A percentile compares a stretch with the other conserved stretches of the same genome.
Conservation (phyloP, 345 rosid genomes). For the Boechera retrofracta region DNA sequence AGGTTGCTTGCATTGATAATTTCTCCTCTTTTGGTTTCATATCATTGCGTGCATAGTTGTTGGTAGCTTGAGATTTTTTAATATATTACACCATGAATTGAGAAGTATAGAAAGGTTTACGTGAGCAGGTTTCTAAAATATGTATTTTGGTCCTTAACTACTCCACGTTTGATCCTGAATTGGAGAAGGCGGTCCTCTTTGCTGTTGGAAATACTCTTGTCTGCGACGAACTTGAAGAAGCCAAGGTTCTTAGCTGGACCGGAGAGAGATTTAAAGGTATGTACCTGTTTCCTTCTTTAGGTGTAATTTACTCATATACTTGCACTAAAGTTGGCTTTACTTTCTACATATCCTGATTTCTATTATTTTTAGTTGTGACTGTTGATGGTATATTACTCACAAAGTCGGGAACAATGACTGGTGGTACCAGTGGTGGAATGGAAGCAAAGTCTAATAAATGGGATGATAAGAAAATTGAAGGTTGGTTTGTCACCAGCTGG, state of each 20-base stretch:
- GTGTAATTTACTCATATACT: conserved; percentile 27
- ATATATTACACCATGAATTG: conserved; percentile 9
- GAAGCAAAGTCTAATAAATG: conserved; percentile 96
- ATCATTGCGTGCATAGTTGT: conserved; percentile 28
- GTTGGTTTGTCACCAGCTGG: conserved; percentile 48
- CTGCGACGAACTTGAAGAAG: conserved; percentile 97
- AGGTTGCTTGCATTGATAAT: conserved; percentile 16
- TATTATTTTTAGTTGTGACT: conserved; percentile 77
- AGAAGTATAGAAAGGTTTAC: conserved; percentile 15
- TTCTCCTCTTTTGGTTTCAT: conserved; percentile 18
- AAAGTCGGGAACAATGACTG: conserved; percentile 99
- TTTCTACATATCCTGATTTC: conserved; percentile 28
- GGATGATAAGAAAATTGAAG: conserved; percentile 97
- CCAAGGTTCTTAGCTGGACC: conserved; percentile 90
- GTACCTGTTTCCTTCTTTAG: conserved; percentile 19
- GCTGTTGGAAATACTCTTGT: conserved; percentile 97
- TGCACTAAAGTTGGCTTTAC: conserved; percentile 25
- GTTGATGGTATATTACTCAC: conserved; percentile 93
- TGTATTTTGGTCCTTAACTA: conserved; percentile 66
- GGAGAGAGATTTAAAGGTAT: conserved; percentile 94
- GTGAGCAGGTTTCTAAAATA: conserved; percentile 17
- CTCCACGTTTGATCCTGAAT: conserved; percentile 74
- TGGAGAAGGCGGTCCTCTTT: conserved; percentile 93
- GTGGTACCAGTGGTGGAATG: conserved; percentile 99
- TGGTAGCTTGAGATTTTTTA: conserved; percentile 32